Conservation (phyloP, 805 yeast species). For the Ogataea minuta region DNA sequence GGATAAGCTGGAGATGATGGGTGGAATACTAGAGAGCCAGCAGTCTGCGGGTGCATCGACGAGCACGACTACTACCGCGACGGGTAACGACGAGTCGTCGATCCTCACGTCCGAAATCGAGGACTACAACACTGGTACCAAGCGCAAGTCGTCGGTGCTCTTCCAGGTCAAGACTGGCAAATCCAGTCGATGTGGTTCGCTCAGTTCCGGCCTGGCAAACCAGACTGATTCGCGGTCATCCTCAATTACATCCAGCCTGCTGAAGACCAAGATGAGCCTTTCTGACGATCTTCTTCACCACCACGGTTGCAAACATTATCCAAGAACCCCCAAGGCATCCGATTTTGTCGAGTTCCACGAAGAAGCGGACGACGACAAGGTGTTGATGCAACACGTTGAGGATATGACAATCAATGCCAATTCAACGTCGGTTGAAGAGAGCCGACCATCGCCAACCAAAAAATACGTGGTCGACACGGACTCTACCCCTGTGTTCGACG, state of each 20-base stretch:
- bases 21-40: conserved; percentile 4
- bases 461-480: conserved; percentile 10
- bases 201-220: conserved; percentile 18
- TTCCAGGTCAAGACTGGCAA: conserved; percentile 23
- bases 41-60: conserved; percentile 14
- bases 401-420: conserved; percentile 9
- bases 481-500: conserved; percentile 8
- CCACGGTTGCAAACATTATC: conserved; percentile 11
- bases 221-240: conserved; percentile 13
- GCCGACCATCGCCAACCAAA: conserved; percentile 16
- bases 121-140: conserved; percentile 21
- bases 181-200: conserved; percentile 25
- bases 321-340: conserved; percentile 20
- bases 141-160: conserved; percentile 30
- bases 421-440: conserved; percentile 7
- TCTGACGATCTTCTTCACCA: conserved; percentile 3
- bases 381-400: conserved; percentile 4
- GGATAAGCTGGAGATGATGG: background rate
- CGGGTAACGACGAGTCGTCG: conserved; percentile 17
- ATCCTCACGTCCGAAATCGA: conserved; percentile 27
- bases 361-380: conserved; percentile 13
- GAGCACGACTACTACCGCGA: conserved; percentile 8
- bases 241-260: conserved; percentile 9
- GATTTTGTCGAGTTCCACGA: conserved; percentile 13
- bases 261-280: conserved; percentile 12